Percentiles rank a stretch among this genome's conserved stretches.
phyloP scores from a whole-genome alignment of 345 rosid genomes.

The Rhodamnia rubescens region DNA sequence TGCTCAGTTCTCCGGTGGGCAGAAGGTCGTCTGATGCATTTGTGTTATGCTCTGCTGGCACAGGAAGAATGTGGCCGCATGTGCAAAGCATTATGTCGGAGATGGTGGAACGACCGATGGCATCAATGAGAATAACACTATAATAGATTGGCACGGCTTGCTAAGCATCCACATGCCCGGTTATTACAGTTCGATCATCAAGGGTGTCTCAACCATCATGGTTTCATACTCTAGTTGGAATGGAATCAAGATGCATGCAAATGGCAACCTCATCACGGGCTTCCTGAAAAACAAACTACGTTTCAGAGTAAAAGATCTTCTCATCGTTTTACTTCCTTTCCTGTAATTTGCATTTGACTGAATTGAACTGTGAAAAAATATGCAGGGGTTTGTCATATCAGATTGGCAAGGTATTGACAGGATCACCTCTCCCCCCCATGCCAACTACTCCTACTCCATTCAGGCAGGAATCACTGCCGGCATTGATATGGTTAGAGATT shows the following conservation, averaged over 20 bases:
- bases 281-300: constrained; percentile 64
- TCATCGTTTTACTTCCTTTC: not conserved
- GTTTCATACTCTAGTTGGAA: constrained; percentile 91
- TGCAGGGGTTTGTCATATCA: constrained; percentile 56
- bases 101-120: constrained; percentile 86
- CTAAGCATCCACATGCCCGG: constrained; percentile 68
- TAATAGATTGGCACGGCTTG: constrained; percentile 40
- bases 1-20: not conserved
- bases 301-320: constrained; percentile 34
- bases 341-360: not conserved
- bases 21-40: not conserved
- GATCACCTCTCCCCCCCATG: constrained; percentile 54
- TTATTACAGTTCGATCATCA: constrained; percentile 53
- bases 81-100: constrained; percentile 90
- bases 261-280: constrained; percentile 47
- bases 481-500: constrained; percentile 46
- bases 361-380: not conserved
- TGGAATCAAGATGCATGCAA: constrained; percentile 80
- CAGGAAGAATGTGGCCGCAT: constrained; percentile 79
- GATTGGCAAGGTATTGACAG: constrained; percentile 65
- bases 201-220: constrained; percentile 87
- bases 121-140: constrained; percentile 62
- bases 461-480: constrained; percentile 36
- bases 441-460: constrained; percentile 52
- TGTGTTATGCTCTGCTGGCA: not conserved